Percentiles rank a stretch among this genome's conserved stretches.
Conservation (phyloP, 306 rosid genomes). For the Cicer pinnatifidum region DNA sequence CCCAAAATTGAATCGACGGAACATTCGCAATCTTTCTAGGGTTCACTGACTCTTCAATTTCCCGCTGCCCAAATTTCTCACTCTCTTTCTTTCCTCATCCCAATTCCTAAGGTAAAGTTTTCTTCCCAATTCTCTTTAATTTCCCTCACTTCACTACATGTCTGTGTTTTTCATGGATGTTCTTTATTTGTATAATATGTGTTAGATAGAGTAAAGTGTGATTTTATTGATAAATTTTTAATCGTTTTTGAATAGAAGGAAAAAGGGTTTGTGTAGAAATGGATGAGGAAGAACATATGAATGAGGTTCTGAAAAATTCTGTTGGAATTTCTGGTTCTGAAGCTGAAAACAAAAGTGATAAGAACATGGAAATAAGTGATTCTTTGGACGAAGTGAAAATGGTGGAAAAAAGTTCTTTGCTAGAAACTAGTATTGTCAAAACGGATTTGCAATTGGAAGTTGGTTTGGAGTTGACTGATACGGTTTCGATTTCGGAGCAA, state of each 20-base stretch:
- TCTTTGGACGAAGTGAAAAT: constrained; percentile 41
- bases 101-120: not conserved
- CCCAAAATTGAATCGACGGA: not conserved
- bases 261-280: constrained; percentile 45
- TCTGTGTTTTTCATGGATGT: not conserved
- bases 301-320: constrained; percentile 36
- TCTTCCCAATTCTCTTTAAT: not conserved
- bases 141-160: not conserved
- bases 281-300: constrained; percentile 57
- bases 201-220: not conserved
- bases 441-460: constrained; percentile 51
- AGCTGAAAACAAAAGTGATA: constrained; percentile 42
- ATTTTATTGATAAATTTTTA: constrained; percentile 13
- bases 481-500: constrained; percentile 46
- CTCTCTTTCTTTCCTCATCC: constrained; percentile 1
- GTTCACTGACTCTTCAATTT: not conserved
- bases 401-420: constrained; percentile 28
- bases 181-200: not conserved
- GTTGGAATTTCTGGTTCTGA: constrained; percentile 45
- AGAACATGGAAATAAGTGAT: constrained; percentile 37
- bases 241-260: constrained; percentile 23
- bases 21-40: not conserved
- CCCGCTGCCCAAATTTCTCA: not conserved
- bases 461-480: constrained; percentile 49
- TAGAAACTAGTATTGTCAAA: constrained; percentile 6